These are phyloP conservation scores for Lobosporangium transversale DNA, from an alignment of 192 early-diverging fungal genomes.

Conservation along the genomic window DNA sequence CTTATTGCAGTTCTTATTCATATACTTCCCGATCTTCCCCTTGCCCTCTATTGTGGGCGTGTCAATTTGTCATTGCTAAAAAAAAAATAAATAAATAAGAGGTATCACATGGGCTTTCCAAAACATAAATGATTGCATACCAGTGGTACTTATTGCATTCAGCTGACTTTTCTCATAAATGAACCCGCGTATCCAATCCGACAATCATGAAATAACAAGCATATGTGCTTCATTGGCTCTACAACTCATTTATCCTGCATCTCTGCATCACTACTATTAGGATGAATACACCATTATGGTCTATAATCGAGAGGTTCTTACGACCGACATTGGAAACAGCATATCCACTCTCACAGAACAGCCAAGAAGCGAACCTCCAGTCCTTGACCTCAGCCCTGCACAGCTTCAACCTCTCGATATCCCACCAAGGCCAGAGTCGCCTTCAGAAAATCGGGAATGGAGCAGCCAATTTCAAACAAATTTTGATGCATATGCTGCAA, in stretches of 20 bases:
- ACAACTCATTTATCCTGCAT: too few relatives aligned
- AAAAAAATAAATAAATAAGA: neutral
- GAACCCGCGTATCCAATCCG: too few relatives aligned
- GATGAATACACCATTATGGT: conserved; percentile 64
- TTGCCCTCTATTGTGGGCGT: neutral
- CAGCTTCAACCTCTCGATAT: conserved; percentile 44
- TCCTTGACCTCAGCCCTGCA: conserved; percentile 28
- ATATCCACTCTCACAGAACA: conserved; percentile 57
- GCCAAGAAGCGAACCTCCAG: conserved; percentile 38
- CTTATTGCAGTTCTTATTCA: too few relatives aligned
- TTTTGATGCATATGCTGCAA: conserved; percentile 30
- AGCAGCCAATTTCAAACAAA: conserved; percentile 21
- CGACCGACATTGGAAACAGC: conserved; percentile 51
- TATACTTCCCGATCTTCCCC: too few relatives aligned
- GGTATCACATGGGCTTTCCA: conserved; percentile 16
- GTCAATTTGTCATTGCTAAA: neutral
- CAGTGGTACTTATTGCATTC: too few relatives aligned
- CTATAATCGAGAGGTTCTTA: conserved; percentile 62
- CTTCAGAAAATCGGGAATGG: conserved; percentile 30
- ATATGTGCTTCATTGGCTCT: too few relatives aligned
- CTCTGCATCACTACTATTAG: too few relatives aligned
- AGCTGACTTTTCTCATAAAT: too few relatives aligned
- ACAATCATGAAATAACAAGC: too few relatives aligned
- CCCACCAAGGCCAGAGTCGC: conserved; percentile 42
- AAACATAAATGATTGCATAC: neutral